phyloP scores from a whole-genome alignment of 1,284 basidiomycete species.

The Tausonia pullulans region DNA sequence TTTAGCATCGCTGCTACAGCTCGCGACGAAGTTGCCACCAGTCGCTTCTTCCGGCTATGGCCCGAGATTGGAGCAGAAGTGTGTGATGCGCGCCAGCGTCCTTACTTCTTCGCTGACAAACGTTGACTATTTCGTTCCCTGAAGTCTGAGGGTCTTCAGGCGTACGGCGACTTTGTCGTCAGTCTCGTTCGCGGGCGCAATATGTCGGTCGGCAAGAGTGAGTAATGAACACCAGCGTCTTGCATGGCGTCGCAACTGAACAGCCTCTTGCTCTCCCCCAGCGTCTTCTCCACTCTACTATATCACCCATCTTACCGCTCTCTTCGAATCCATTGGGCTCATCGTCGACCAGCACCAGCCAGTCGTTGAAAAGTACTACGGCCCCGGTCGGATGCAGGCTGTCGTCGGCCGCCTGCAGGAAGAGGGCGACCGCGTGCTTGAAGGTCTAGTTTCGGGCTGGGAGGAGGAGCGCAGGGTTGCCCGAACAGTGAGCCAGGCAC shows the following conservation, averaged over 20 bases:
- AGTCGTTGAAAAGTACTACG: constrained; percentile 96
- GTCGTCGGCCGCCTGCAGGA: constrained; percentile 68
- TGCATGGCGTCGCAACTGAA: not conserved
- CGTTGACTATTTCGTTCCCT: constrained; percentile 29
- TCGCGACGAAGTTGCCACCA: constrained; percentile 75
- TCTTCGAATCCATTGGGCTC: constrained; percentile 90
- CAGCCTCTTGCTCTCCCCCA: constrained; percentile 28
- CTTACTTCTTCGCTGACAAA: too few species aligned
- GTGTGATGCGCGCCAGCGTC: not conserved
- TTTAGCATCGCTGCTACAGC: constrained; percentile 68
- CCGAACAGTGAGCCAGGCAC: constrained; percentile 24
- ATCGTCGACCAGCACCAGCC: constrained; percentile 96
- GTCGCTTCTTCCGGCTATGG: constrained; percentile 92
- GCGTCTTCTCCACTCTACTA: constrained; percentile 83
- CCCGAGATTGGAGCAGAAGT: constrained; percentile 65
- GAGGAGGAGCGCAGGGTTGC: constrained; percentile 62
- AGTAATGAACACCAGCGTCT: constrained; percentile 14
- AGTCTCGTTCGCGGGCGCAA: constrained; percentile 71
- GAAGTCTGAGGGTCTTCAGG: constrained; percentile 83
- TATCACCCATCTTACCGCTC: constrained; percentile 68
- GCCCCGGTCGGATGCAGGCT: constrained; percentile 65
- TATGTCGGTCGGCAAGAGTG: constrained; percentile 68
- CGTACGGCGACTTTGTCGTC: constrained; percentile 86
- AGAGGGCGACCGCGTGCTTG: constrained; percentile 77
- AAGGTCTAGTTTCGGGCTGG: constrained; percentile 70